phyloP scores from a whole-genome alignment of 1,284 basidiomycete species.

The Serendipita sp. region DNA sequence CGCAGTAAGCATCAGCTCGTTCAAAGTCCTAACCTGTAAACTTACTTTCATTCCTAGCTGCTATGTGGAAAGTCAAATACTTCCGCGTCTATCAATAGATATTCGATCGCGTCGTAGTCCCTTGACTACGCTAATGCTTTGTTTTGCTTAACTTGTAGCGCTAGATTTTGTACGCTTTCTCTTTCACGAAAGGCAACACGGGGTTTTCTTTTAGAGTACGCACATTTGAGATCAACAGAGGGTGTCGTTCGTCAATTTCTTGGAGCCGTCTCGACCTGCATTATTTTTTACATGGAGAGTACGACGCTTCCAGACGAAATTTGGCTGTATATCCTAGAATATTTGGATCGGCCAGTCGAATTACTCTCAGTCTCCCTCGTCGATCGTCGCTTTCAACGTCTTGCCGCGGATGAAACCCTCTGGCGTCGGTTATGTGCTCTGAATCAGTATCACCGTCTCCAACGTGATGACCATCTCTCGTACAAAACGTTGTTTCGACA shows the following conservation, averaged over 20 bases:
- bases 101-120: not conserved
- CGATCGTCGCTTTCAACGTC: not conserved
- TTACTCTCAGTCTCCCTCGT: not conserved
- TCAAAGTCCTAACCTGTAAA: not conserved
- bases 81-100: conserved; percentile 23
- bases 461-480: not conserved
- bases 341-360: not conserved
- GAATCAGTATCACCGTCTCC: not conserved
- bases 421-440: not conserved
- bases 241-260: not conserved
- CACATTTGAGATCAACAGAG: not conserved
- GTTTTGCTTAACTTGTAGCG: not conserved
- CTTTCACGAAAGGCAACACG: not conserved
- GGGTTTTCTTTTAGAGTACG: not conserved
- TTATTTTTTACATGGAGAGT: not conserved
- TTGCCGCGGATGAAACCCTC: not conserved
- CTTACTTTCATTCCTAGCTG: conserved; percentile 24
- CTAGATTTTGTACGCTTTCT: not conserved
- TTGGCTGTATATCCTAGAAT: not conserved
- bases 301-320: not conserved
- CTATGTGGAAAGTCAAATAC: conserved; percentile 42
- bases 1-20: conserved; percentile 26
- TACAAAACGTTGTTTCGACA: not conserved
- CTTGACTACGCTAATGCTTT: not conserved
- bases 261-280: not conserved